phyloP scores from a whole-genome alignment of 2,329 filamentous ascomycete species.

The Talaromyces funiculosus region DNA sequence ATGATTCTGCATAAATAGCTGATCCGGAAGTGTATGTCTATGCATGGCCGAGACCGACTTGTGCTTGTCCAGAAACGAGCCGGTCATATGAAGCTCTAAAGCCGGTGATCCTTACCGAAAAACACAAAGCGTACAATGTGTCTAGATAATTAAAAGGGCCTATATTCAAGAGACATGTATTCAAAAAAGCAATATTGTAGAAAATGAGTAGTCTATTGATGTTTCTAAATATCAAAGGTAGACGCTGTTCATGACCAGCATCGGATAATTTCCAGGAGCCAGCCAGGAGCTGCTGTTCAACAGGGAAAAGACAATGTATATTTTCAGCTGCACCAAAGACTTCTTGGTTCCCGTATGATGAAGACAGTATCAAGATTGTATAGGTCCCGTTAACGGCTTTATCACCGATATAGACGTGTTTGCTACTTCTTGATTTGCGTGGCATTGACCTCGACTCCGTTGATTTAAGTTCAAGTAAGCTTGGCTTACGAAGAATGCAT shows the following conservation, averaged over 20 bases:
- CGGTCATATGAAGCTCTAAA: neutral
- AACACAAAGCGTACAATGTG: too few relatives aligned
- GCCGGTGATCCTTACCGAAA: neutral
- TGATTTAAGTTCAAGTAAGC: too few relatives aligned
- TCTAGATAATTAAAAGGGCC: neutral
- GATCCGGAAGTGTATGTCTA: neutral
- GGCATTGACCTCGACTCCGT: too few relatives aligned
- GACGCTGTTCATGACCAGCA: neutral
- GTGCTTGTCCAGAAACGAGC: neutral
- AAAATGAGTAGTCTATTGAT: neutral
- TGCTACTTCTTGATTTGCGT: neutral
- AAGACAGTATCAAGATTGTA: neutral
- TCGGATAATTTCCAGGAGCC: neutral
- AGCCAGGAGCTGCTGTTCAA: neutral
- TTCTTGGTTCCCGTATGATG: neutral
- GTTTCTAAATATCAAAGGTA: neutral
- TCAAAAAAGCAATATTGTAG: neutral
- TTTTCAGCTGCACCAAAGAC: neutral
- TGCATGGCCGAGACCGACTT: neutral
- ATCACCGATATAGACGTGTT: neutral
- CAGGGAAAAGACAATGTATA: neutral
- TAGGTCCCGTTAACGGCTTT: neutral
- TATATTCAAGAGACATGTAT: neutral
- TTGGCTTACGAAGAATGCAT: too few relatives aligned
- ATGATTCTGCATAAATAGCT: neutral